phyloP scores from a whole-genome alignment of 805 yeast genomes.

The Metschnikowia aberdeeniae region DNA sequence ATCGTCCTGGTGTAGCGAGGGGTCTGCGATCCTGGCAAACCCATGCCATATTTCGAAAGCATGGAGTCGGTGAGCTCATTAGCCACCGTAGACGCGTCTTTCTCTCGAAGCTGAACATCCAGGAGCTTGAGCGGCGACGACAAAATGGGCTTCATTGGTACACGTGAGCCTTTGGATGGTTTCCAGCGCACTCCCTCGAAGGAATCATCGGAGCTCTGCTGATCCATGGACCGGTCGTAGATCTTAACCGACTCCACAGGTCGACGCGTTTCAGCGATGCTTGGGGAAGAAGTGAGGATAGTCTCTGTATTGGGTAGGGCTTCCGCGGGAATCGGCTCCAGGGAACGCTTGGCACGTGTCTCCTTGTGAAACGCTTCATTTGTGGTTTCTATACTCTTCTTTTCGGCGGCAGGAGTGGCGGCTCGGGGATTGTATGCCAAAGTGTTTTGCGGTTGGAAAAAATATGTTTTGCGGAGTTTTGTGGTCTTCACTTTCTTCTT shows the following conservation, averaged over 20 bases:
- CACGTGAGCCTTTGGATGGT: constrained; percentile 12
- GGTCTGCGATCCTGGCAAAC: constrained; percentile 30
- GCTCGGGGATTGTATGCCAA: constrained; percentile 19
- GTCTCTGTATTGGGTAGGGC: not conserved
- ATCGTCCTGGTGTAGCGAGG: constrained; percentile 33
- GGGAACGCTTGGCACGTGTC: not conserved
- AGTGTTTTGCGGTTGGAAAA: constrained; percentile 33
- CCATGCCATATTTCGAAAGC: constrained; percentile 41
- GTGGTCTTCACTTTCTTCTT: constrained; percentile 12
- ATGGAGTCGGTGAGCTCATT: constrained; percentile 36
- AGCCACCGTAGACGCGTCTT: constrained; percentile 16
- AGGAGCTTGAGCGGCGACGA: constrained; percentile 40
- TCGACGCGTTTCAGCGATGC: not conserved
- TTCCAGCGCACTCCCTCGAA: constrained; percentile 39
- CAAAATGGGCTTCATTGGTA: constrained; percentile 20
- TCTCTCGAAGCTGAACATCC: constrained; percentile 13
- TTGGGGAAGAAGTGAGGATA: not conserved
- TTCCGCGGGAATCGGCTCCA: not conserved
- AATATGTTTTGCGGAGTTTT: constrained; percentile 27
- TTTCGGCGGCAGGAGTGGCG: not conserved
- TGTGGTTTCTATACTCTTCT: not conserved
- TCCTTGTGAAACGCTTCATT: not conserved
- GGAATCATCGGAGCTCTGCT: constrained; percentile 41
- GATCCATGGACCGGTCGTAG: constrained; percentile 16
- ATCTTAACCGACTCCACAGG: constrained; percentile 2